These are phyloP conservation scores for Aspergillus eucalypticola DNA, from an alignment of 2,329 filamentous ascomycete genomes.

Conservation along the genomic window DNA sequence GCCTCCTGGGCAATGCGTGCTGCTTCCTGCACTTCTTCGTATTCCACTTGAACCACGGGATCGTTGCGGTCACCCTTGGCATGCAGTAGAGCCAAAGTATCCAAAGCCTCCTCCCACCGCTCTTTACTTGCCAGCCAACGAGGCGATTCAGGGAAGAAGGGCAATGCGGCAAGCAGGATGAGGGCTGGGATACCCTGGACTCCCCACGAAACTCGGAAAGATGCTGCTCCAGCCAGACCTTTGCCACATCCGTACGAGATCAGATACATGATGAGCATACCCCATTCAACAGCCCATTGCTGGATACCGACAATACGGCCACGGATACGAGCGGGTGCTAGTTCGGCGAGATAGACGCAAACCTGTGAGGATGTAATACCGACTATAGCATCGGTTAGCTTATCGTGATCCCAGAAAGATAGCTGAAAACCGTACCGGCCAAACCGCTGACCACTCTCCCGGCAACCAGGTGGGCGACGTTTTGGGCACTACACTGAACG, in stretches of 20 bases:
- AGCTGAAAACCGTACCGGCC: conserved; percentile 18
- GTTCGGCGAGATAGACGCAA: conserved; percentile 47
- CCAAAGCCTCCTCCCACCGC: conserved; percentile 55
- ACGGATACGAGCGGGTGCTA: conserved; percentile 45
- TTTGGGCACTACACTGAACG: conserved; percentile 35
- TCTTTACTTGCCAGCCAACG: conserved; percentile 63
- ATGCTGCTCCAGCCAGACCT: conserved; percentile 40
- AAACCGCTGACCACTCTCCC: conserved; percentile 51
- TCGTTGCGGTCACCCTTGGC: conserved; percentile 56
- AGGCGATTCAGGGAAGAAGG: conserved; percentile 62
- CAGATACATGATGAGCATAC: conserved; percentile 48
- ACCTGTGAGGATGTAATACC: conserved; percentile 48
- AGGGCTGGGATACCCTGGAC: conserved; percentile 62
- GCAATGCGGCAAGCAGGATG: conserved; percentile 55
- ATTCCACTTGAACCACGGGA: conserved; percentile 58
- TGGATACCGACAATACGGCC: conserved; percentile 48
- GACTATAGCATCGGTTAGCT: conserved; percentile 24
- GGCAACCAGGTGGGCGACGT: conserved; percentile 43
- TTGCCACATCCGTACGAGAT: conserved; percentile 43
- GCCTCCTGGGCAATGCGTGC: conserved; percentile 34
- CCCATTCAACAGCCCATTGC: conserved; percentile 48
- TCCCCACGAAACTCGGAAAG: conserved; percentile 64
- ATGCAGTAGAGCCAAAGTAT: conserved; percentile 59
- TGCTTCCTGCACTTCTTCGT: conserved; percentile 39
- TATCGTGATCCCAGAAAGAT: neutral